phyloP scores from a whole-genome alignment of 306 rosid genomes.

The Quercus berberidifolia region DNA sequence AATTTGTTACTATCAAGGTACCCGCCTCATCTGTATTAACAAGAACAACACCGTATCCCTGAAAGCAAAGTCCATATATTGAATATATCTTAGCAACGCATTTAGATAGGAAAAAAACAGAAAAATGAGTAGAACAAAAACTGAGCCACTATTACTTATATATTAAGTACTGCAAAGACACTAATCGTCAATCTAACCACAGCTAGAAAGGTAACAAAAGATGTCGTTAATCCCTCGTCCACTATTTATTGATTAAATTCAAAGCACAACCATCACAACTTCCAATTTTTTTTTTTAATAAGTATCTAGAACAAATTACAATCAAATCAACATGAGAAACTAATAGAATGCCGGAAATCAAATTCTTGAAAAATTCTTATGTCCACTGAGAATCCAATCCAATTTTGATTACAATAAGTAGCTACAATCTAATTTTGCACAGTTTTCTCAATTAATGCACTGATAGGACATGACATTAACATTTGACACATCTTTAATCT shows the following conservation, averaged over 20 bases:
- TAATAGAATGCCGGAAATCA: too few relatives aligned
- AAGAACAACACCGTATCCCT: conserved; percentile 97
- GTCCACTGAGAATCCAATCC: neutral
- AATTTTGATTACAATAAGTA: neutral
- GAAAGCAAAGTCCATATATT: conserved; percentile 26
- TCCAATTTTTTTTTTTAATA: neutral
- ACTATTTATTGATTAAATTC: neutral
- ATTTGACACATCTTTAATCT: too few relatives aligned
- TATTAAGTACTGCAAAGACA: neutral
- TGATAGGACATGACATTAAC: neutral
- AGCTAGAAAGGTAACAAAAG: neutral
- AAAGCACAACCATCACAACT: neutral
- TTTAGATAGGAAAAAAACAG: conserved; percentile 4
- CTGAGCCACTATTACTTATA: neutral
- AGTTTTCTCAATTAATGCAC: neutral
- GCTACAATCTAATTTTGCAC: neutral
- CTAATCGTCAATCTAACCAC: neutral
- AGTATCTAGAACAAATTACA: too few relatives aligned
- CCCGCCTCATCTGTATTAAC: conserved; percentile 92
- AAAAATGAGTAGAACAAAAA: neutral
- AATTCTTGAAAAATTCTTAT: neutral
- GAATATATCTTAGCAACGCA: conserved; percentile 10
- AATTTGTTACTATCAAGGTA: conserved; percentile 81
- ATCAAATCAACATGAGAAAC: too few relatives aligned
- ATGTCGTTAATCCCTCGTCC: neutral